phyloP scores from a whole-genome alignment of 305 asterid species.

The Solanum hybrid region DNA sequence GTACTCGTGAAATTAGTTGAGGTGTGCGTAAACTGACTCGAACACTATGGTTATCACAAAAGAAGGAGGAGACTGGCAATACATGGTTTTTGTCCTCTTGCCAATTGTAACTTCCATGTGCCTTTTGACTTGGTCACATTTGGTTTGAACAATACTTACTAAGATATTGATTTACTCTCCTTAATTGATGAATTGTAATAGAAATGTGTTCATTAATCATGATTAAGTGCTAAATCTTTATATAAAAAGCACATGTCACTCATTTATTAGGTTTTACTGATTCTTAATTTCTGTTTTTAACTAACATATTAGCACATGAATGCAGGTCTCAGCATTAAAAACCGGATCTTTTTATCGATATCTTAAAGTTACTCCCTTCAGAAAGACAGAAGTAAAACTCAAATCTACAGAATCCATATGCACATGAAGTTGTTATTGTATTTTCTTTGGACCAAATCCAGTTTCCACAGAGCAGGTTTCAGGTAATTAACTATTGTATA shows the following conservation, averaged over 20 bases:
- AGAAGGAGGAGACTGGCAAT: neutral
- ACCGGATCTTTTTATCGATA: conserved; percentile 48
- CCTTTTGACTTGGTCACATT: neutral
- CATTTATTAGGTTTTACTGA: neutral
- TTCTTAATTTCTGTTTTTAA: neutral
- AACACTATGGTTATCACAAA: neutral
- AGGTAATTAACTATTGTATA: conserved; percentile 26
- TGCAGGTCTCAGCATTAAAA: conserved; percentile 75
- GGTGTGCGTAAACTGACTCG: neutral
- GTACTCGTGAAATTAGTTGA: neutral
- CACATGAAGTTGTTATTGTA: conserved; percentile 2
- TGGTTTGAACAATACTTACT: neutral
- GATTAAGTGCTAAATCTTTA: neutral
- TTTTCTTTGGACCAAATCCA: conserved; percentile 4
- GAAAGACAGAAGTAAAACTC: conserved; percentile 37
- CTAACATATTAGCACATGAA: neutral
- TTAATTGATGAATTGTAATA: neutral
- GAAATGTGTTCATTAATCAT: neutral
- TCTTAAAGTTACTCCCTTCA: conserved; percentile 43
- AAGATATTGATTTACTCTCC: neutral
- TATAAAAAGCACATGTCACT: neutral
- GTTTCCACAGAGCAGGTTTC: conserved; percentile 23
- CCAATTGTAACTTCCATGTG: neutral
- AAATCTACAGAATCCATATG: neutral
- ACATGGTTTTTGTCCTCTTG: neutral